Evolutionary conservation across 345 rosid species (phyloP).

Genomic region (Cardiospermum halicacabum): DNA sequence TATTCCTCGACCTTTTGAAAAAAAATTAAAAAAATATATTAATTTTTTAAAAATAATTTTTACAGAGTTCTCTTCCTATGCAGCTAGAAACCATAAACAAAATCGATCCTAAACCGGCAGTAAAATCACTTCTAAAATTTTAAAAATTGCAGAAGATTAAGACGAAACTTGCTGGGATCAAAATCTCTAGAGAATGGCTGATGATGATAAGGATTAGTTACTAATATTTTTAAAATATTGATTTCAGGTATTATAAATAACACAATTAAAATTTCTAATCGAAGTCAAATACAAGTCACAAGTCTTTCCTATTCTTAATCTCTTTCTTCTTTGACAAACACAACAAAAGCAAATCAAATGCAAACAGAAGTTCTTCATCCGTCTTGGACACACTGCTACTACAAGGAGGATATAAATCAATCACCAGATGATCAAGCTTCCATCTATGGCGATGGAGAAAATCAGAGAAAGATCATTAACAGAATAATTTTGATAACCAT

Average conservation of each 20-base stretch:
- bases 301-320: background rate
- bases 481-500: too few relatives aligned
- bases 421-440: constrained; percentile 13
- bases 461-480: too few relatives aligned
- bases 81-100: too few relatives aligned
- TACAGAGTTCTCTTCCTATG: too few relatives aligned
- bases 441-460: background rate
- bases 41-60: too few relatives aligned
- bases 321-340: background rate
- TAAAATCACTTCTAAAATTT: too few relatives aligned
- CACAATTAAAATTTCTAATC: background rate
- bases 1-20: too few relatives aligned
- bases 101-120: too few relatives aligned
- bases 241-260: constrained; percentile 19
- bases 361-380: constrained; percentile 20
- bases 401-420: constrained; percentile 16
- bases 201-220: constrained; percentile 23
- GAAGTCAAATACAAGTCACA: background rate
- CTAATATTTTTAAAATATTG: background rate
- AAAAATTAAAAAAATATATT: too few relatives aligned
- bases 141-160: constrained; percentile 18
- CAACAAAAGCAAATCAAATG: constrained; percentile 19
- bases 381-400: constrained; percentile 32
- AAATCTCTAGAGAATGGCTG: constrained; percentile 15
- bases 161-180: constrained; percentile 16